These are phyloP conservation scores for Pyrenochaeta sp. DNA, from an alignment of 2,329 filamentous ascomycete species.

Conservation along the genomic window DNA sequence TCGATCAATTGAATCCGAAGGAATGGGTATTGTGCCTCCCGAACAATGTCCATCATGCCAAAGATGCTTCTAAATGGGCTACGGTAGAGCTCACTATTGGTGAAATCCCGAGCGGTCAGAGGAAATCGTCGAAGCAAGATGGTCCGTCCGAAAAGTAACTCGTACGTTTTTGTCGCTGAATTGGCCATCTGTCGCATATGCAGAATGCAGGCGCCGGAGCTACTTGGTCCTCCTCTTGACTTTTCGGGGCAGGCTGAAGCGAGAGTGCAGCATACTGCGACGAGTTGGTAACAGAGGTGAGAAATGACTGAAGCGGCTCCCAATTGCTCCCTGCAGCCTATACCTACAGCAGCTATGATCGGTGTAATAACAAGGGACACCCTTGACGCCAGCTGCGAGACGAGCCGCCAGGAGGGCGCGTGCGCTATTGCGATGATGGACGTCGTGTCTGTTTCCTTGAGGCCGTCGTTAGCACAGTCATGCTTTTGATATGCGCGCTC, in stretches of 20 bases:
- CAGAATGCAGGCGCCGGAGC: background rate
- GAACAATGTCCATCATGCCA: too few species aligned
- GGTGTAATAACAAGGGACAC: constrained; percentile 4
- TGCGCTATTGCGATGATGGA: constrained; percentile 7
- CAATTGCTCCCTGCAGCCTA: background rate
- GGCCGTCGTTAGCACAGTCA: background rate
- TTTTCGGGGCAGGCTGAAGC: background rate
- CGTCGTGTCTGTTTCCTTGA: constrained; percentile 1
- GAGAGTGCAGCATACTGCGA: background rate
- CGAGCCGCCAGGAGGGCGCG: constrained; percentile 27
- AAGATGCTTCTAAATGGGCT: too few species aligned
- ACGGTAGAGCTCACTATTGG: too few species aligned
- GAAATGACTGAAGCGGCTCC: background rate
- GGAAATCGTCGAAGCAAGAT: too few species aligned
- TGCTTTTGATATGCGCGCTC: background rate
- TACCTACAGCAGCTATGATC: background rate
- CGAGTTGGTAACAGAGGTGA: background rate
- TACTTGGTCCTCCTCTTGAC: background rate
- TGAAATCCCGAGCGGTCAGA: too few species aligned
- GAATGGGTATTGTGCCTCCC: too few species aligned
- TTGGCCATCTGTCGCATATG: too few species aligned
- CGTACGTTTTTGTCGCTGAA: too few species aligned
- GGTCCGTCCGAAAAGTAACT: too few species aligned
- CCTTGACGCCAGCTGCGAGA: constrained; percentile 23
- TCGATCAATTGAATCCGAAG: too few species aligned